Evolutionary conservation across 140 eudicot genomes (phyloP).

Genomic region (Flaveria floridana): DNA sequence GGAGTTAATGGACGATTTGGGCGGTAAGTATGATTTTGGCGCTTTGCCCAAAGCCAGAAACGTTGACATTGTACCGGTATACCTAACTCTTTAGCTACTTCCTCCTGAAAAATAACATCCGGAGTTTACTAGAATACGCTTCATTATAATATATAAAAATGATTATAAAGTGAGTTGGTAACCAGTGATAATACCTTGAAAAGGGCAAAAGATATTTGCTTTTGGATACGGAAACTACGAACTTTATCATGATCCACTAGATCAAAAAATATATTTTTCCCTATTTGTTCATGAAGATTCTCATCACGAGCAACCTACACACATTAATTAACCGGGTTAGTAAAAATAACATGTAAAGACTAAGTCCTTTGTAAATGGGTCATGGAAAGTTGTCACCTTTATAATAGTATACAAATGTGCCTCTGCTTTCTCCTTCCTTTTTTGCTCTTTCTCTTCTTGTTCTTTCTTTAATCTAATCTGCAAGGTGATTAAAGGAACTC

Average conservation of each 20-base stretch:
- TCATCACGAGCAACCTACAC: conserved; percentile 86
- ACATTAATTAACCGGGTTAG: not conserved
- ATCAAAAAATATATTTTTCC: conserved; percentile 81
- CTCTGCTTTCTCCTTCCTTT: conserved; percentile 78
- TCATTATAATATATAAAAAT: not conserved
- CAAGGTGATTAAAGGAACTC: conserved; percentile 10
- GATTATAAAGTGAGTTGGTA: not conserved
- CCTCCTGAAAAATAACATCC: conserved; percentile 52
- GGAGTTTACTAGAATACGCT: conserved; percentile 18
- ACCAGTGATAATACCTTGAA: conserved; percentile 60
- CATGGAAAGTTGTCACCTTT: conserved; percentile 49
- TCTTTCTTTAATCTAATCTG: conserved; percentile 85
- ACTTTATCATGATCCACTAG: conserved; percentile 96
- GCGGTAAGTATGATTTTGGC: conserved; percentile 83
- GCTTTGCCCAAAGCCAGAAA: conserved; percentile 91
- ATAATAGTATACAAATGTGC: conserved; percentile 88
- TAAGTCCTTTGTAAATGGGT: not conserved
- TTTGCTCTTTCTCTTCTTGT: conserved; percentile 84
- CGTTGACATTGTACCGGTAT: conserved; percentile 82
- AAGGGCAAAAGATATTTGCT: conserved; percentile 58
- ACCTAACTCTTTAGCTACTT: conserved; percentile 82
- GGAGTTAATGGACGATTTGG: conserved; percentile 84
- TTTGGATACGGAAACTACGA: conserved; percentile 76
- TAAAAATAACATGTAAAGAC: not conserved
- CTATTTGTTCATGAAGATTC: conserved; percentile 75